Evolutionary conservation across 306 rosid genomes (phyloP).

Genomic region (Gillenia trifoliata): DNA sequence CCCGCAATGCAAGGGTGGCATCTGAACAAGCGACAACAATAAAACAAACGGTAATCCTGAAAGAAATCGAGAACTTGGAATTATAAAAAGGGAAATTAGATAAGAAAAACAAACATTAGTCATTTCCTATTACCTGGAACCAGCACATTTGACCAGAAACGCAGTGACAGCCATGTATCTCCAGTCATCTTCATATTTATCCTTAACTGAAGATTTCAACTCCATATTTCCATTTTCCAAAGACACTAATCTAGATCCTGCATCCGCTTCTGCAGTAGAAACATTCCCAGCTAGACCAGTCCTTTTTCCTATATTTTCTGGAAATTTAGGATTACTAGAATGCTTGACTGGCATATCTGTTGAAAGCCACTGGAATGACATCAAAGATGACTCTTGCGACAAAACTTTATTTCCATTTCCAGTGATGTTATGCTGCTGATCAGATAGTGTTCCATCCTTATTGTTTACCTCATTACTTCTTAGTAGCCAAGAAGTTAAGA

Average conservation of each 20-base stretch:
- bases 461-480: constrained; percentile 40
- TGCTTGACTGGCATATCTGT: constrained; percentile 85
- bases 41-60: constrained; percentile 89
- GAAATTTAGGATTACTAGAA: constrained; percentile 35
- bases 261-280: constrained; percentile 27
- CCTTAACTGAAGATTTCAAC: constrained; percentile 28
- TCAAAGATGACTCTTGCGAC: constrained; percentile 39
- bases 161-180: constrained; percentile 94
- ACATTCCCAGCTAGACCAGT: constrained; percentile 30
- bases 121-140: constrained; percentile 59
- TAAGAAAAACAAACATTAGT: constrained; percentile 17
- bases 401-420: constrained; percentile 28
- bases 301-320: constrained; percentile 22
- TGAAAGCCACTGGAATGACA: constrained; percentile 97
- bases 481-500: constrained; percentile 84
- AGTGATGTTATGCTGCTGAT: constrained; percentile 22
- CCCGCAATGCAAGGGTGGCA: constrained; percentile 76
- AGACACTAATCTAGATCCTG: constrained; percentile 24
- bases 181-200: constrained; percentile 87
- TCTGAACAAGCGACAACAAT: constrained; percentile 86
- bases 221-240: constrained; percentile 35
- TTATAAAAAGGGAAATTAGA: constrained; percentile 12
- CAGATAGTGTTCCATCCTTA: constrained; percentile 20
- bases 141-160: constrained; percentile 71
- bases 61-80: constrained; percentile 13